phyloP scores from a whole-genome alignment of 2,329 filamentous ascomycete species.

The Phaeomoniella chlamydospora region DNA sequence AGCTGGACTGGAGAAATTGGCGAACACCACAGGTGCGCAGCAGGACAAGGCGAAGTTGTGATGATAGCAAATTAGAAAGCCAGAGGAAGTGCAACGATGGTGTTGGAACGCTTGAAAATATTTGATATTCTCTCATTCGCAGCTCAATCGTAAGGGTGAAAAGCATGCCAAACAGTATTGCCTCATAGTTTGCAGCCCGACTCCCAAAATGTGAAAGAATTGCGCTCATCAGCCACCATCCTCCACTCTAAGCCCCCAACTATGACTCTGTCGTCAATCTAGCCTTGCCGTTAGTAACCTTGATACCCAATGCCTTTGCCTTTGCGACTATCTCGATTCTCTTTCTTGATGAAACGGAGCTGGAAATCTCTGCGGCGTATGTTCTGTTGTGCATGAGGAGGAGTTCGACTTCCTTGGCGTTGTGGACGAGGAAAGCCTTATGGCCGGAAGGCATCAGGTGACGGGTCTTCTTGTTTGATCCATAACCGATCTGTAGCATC shows the following conservation, averaged over 20 bases:
- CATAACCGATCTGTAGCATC: constrained; percentile 73
- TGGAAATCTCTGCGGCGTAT: constrained; percentile 96
- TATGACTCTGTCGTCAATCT: constrained; percentile 90
- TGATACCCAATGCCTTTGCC: constrained; percentile 96
- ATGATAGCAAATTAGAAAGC: neutral
- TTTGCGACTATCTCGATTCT: constrained; percentile 93
- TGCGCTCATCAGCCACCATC: neutral
- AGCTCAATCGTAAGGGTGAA: neutral
- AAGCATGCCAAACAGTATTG: neutral
- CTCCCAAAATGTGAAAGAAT: neutral
- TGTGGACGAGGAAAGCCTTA: constrained; percentile 99
- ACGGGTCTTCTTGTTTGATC: constrained; percentile 98
- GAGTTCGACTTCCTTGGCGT: constrained; percentile 88
- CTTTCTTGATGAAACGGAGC: constrained; percentile 97
- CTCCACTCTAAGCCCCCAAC: neutral
- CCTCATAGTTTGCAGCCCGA: neutral
- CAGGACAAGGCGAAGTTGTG: neutral
- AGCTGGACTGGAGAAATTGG: constrained; percentile 87
- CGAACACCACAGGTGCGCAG: constrained; percentile 40
- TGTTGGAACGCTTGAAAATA: neutral
- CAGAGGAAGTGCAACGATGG: no score
- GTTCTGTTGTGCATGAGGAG: constrained; percentile 99
- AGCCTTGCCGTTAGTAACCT: constrained; percentile 99
- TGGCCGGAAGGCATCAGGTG: constrained; percentile 98
- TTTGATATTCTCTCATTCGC: neutral